Percentiles rank a stretch among this genome's conserved stretches.
phyloP scores from a whole-genome alignment of 1,284 basidiomycete genomes.

The Kalmanozyma brasiliensis region DNA sequence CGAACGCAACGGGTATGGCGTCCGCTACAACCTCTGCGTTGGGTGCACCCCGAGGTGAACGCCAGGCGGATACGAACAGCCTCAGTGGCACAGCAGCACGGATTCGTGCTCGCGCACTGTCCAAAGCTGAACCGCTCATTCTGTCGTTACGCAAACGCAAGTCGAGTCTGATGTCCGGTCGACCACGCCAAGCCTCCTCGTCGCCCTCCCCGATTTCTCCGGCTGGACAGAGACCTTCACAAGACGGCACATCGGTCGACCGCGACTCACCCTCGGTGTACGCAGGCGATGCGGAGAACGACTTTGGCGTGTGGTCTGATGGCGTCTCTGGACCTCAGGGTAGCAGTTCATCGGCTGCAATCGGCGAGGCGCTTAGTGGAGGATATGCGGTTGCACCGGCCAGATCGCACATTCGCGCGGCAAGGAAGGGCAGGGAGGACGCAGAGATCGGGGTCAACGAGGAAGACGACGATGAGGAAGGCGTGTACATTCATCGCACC shows the following conservation, averaged over 20 bases:
- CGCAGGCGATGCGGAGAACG: not conserved
- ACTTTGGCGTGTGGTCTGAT: conserved; percentile 35
- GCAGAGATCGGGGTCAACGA: conserved; percentile 18
- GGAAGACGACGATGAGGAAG: conserved; percentile 36
- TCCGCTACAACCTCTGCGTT: conserved; percentile 22
- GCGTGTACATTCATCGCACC: conserved; percentile 54
- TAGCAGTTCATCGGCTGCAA: conserved; percentile 15
- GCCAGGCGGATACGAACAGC: not conserved
- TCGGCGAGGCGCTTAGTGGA: conserved; percentile 41
- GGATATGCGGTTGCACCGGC: conserved; percentile 32
- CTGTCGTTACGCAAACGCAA: conserved; percentile 50
- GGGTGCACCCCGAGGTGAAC: conserved; percentile 6
- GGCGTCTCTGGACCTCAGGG: conserved; percentile 40
- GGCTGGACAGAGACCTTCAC: not conserved
- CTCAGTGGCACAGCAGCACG: conserved; percentile 8
- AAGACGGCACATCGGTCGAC: conserved; percentile 3
- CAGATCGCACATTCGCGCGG: conserved; percentile 1
- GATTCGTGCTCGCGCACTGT: conserved; percentile 17
- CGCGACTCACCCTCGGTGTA: not conserved
- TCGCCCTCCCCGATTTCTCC: not conserved
- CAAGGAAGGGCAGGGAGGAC: conserved; percentile 1
- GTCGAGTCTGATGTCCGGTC: conserved; percentile 19
- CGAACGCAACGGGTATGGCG: conserved; percentile 14
- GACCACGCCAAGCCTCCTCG: conserved; percentile 7
- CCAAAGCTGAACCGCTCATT: conserved; percentile 46